These are phyloP conservation scores for Blastobotrys malaysiensis DNA, from an alignment of 1,139 yeast genomes.

Conservation along the genomic window DNA sequence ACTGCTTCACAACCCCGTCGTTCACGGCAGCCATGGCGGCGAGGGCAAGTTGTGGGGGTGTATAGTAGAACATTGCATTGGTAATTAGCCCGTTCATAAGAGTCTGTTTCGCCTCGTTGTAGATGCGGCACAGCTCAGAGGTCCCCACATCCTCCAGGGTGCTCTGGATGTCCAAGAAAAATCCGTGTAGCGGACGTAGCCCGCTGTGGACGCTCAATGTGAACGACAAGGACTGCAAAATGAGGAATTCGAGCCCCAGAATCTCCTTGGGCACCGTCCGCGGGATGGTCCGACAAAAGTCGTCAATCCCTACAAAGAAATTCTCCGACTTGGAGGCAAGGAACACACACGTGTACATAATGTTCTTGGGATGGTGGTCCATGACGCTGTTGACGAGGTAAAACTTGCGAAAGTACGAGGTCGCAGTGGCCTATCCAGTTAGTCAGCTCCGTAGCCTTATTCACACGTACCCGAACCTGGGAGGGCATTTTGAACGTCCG, in stretches of 20 bases:
- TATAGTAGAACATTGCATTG: constrained; percentile 68
- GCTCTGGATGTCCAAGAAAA: constrained; percentile 80
- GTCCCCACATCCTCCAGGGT: constrained; percentile 36
- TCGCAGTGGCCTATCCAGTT: constrained; percentile 65
- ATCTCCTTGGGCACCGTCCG: constrained; percentile 61
- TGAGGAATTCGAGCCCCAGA: constrained; percentile 68
- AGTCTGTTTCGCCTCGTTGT: constrained; percentile 63
- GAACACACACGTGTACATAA: constrained; percentile 77
- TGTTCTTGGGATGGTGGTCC: constrained; percentile 81
- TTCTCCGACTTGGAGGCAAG: constrained; percentile 92
- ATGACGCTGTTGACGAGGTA: constrained; percentile 73
- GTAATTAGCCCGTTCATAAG: constrained; percentile 63
- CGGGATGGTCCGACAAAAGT: constrained; percentile 67
- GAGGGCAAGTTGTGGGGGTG: constrained; percentile 94
- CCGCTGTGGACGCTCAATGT: constrained; percentile 86
- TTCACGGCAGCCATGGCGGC: constrained; percentile 73
- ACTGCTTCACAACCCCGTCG: constrained; percentile 56
- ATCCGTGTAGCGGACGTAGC: constrained; percentile 81
- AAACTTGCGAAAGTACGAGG: constrained; percentile 75
- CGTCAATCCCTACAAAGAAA: constrained; percentile 75
- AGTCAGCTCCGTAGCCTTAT: not conserved
- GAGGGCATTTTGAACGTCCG: constrained; percentile 55
- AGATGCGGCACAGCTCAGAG: constrained; percentile 35
- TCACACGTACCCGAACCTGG: constrained; percentile 39
- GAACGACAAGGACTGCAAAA: constrained; percentile 69